Base-by-base conservation (phyloP, 2,329 filamentous ascomycete genomes). In the Apiospora arundinis region DNA sequence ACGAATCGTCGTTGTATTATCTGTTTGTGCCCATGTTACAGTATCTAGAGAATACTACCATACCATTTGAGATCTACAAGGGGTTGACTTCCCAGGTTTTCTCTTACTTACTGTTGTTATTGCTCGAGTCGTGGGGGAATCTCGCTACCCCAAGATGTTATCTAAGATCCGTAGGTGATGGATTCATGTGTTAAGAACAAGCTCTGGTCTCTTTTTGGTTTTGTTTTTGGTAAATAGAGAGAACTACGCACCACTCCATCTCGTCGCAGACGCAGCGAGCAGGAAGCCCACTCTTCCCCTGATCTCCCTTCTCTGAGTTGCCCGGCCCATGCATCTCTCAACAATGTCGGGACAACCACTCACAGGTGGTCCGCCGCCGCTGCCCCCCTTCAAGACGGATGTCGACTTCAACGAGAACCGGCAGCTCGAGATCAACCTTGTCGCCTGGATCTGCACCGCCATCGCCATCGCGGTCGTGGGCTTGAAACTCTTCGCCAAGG, bases 361-460 rank as follows among this genome's bases (percentile, higher is more conserved):
- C 18, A 21, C 32, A 1, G 28, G 16, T 14, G 32, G 52, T 16
- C 25, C 52, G 14, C 49, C 56, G 28, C 52, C 52, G 52, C 23
- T 37, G 8, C n/a, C 25, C 11, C 65, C 65, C 12, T 67, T 67
- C 65, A 45, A 6, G n/a, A 28, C 42, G 16, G 71, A 77, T 42
- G 75, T 77, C 28, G 73, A 76, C 69, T 73, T 74, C 37, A 74
- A 52, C 46, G 74, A 79, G 66, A 78, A 65, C 45, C 74, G 71
- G 4, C 73, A 66, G 2, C n/a, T 32, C 1, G 72, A 75, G 65
- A 72, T 79, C 60, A 73, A 78, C 73, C 60, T 69, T 6, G 67
- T 77, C 5, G 76, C 72, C 9, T 79, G 77, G 76, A 69, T 76
- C 1, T 78, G 76, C 40, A 78, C 77, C 0, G 74, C 74, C 6